Percentiles rank a stretch among this genome's conserved stretches.
phyloP scores from a whole-genome alignment of 2,329 filamentous ascomycete species.

The Trichoderma polysporum region DNA sequence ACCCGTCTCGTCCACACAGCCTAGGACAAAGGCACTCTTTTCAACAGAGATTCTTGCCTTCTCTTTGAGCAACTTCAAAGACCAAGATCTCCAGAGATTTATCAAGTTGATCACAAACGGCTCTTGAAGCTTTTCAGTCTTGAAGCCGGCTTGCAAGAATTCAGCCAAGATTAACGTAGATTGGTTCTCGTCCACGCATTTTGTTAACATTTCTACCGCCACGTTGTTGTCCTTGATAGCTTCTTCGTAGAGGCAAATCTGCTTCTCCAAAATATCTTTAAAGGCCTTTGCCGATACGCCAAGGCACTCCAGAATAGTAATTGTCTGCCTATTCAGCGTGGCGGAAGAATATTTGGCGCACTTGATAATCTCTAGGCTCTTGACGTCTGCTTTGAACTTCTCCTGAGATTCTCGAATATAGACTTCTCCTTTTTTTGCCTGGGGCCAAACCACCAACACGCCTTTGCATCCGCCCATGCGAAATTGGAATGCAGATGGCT shows the following conservation, averaged over 20 bases:
- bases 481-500: conserved; percentile 87
- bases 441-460: conserved; percentile 73
- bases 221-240: conserved; percentile 66
- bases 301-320: conserved; percentile 76
- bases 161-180: conserved; percentile 71
- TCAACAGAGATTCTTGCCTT: conserved; percentile 84
- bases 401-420: conserved; percentile 81
- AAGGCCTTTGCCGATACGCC: conserved; percentile 71
- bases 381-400: conserved; percentile 74
- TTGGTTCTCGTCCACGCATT: conserved; percentile 82
- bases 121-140: conserved; percentile 58
- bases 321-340: conserved; percentile 85
- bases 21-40: conserved; percentile 82
- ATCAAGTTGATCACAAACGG: conserved; percentile 81
- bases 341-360: conserved; percentile 74
- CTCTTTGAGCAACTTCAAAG: conserved; percentile 85
- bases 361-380: conserved; percentile 80
- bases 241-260: conserved; percentile 65
- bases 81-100: conserved; percentile 84
- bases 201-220: conserved; percentile 67
- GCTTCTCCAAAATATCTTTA: conserved; percentile 61
- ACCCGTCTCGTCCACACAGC: conserved; percentile 81
- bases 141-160: conserved; percentile 80
- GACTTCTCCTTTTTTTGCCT: conserved; percentile 65
- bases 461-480: conserved; percentile 92